phyloP scores from a whole-genome alignment of 106 monocot species.

The Acorus calamus region DNA sequence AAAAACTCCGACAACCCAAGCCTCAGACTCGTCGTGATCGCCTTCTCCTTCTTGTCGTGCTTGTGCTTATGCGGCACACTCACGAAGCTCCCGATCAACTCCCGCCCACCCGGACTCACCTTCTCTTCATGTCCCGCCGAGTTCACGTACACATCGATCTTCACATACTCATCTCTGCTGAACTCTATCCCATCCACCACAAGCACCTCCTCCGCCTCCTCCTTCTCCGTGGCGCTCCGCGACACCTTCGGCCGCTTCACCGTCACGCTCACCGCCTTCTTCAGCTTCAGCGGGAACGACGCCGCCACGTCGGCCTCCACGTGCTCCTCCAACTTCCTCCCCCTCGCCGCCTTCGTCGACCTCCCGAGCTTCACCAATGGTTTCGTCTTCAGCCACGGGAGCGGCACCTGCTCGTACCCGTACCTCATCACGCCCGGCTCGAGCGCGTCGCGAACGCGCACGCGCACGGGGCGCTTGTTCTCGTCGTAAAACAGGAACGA shows the following conservation, averaged over 20 bases:
- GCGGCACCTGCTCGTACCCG: background rate
- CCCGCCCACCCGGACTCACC: no score
- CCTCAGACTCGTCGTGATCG: slow-evolving; percentile 9
- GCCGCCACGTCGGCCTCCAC: no score
- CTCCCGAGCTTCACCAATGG: background rate
- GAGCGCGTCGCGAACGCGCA: background rate
- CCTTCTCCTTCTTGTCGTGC: background rate
- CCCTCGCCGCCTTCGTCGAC: no score
- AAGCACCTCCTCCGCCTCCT: slow-evolving; percentile 18
- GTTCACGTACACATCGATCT: slow-evolving; percentile 28
- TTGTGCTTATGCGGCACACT: no score
- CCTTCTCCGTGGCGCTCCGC: slow-evolving; percentile 6
- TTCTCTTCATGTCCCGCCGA: background rate
- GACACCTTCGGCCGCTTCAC: slow-evolving; percentile 4
- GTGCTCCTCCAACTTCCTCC: no score
- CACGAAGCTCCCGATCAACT: no score
- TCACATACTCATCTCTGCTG: slow-evolving; percentile 1
- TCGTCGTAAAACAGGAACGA: slow-evolving; percentile 13
- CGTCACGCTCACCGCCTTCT: slow-evolving; percentile 6
- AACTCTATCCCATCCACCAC: slow-evolving; percentile 23
- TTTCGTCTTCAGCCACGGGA: background rate
- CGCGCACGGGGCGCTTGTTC: slow-evolving; percentile 3
- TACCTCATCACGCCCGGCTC: background rate
- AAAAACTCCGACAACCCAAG: slow-evolving; percentile 22
- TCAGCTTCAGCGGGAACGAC: background rate